Percentiles rank a stretch among this genome's conserved stretches.
phyloP scores from a whole-genome alignment of 1,284 basidiomycete species.

The Boletus semigastroideus region DNA sequence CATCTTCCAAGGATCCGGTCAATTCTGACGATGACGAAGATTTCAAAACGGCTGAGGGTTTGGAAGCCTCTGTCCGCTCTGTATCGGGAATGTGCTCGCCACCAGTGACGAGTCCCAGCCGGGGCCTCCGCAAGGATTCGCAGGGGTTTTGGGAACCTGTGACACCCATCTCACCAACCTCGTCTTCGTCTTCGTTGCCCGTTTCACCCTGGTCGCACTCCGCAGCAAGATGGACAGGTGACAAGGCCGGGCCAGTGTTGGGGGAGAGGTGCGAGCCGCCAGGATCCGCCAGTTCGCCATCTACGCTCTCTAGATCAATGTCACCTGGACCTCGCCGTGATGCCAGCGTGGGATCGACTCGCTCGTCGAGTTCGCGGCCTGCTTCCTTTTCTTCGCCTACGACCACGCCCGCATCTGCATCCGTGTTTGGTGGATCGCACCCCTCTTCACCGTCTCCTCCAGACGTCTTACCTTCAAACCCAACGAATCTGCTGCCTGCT shows the following conservation, averaged over 20 bases:
- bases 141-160: slow-evolving; percentile 34
- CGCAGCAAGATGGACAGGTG: slow-evolving; percentile 1
- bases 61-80: not conserved
- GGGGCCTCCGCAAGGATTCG: slow-evolving; percentile 20
- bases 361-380: slow-evolving; percentile 10
- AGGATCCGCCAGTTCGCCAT: not conserved
- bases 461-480: slow-evolving; percentile 1
- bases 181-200: slow-evolving; percentile 18
- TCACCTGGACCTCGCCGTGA: slow-evolving; percentile 18
- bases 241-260: not conserved
- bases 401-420: slow-evolving; percentile 7
- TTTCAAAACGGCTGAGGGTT: not conserved
- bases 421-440: slow-evolving; percentile 10
- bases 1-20: not conserved
- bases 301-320: slow-evolving; percentile 9
- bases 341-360: slow-evolving; percentile 1
- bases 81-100: slow-evolving; percentile 9
- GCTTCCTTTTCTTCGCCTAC: slow-evolving; percentile 10
- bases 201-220: slow-evolving; percentile 14
- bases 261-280: not conserved
- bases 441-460: slow-evolving; percentile 13
- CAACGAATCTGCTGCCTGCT: slow-evolving; percentile 22
- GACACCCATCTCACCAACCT: slow-evolving; percentile 19
- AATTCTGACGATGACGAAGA: slow-evolving; percentile 2
- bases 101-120: slow-evolving; percentile 8